Percentiles rank a stretch among this genome's conserved stretches.
phyloP scores from a whole-genome alignment of 2,329 filamentous ascomycete genomes.

The Alternaria hordeiaustralica region DNA sequence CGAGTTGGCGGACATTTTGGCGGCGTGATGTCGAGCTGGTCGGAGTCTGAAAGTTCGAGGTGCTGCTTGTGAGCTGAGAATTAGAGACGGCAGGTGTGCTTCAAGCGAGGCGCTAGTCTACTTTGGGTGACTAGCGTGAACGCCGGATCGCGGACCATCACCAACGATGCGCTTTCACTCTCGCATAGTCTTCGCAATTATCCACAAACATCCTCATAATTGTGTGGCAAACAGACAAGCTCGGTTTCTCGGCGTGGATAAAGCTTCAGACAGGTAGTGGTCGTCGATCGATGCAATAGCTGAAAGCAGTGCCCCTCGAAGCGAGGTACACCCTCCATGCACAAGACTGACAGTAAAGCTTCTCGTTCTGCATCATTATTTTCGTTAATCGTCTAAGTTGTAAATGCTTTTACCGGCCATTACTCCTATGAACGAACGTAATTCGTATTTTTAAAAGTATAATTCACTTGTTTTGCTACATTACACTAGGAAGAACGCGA shows the following conservation, averaged over 20 bases:
- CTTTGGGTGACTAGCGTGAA: background rate
- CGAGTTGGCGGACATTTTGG: conserved; percentile 66
- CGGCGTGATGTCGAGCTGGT: conserved; percentile 45
- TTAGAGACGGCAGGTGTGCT: conserved; percentile 4
- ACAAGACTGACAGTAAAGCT: background rate
- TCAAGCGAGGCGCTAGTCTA: conserved; percentile 11
- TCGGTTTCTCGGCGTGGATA: background rate
- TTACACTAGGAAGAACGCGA: background rate
- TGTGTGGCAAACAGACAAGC: background rate
- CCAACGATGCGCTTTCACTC: background rate
- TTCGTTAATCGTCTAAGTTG: fast-evolving
- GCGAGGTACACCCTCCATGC: background rate
- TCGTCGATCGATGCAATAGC: background rate
- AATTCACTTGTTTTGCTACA: fast-evolving
- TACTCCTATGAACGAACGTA: fast-evolving
- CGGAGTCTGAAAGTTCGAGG: conserved; percentile 28
- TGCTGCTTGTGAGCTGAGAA: background rate
- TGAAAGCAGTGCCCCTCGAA: background rate
- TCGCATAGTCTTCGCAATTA: background rate
- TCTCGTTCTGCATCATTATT: background rate
- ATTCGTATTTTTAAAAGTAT: fast-evolving
- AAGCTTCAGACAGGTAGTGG: background rate
- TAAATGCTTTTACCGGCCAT: fast-evolving
- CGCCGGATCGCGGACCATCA: background rate
- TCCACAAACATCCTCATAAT: background rate